phyloP scores from a whole-genome alignment of 2,329 filamentous ascomycete genomes.

The Hawksworthiomyces lignivorus region DNA sequence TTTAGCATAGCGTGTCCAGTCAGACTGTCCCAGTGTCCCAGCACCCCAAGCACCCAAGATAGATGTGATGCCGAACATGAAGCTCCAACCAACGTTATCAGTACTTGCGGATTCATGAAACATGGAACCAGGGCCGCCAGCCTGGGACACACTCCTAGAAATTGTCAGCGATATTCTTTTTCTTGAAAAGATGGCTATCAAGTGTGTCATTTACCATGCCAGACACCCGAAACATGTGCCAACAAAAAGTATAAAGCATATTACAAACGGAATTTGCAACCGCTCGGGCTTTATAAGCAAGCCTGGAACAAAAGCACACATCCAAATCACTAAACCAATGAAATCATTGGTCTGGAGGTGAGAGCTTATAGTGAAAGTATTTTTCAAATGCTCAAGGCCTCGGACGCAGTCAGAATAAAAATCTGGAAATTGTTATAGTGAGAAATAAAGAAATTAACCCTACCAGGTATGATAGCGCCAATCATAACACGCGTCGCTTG shows the following conservation, averaged over 20 bases:
- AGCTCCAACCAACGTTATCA: slow-evolving; percentile 26
- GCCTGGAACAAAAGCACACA: slow-evolving; percentile 6
- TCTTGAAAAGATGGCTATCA: slow-evolving; percentile 19
- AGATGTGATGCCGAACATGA: slow-evolving; percentile 31
- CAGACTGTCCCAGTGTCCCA: slow-evolving; percentile 36
- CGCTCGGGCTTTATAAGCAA: slow-evolving; percentile 13
- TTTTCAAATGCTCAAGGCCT: slow-evolving; percentile 18
- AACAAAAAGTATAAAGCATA: slow-evolving; percentile 29
- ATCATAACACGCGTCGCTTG: slow-evolving; percentile 20
- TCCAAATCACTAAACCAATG: slow-evolving; percentile 21
- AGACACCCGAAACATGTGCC: slow-evolving; percentile 23
- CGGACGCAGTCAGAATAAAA: too few species aligned
- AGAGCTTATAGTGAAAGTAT: slow-evolving; percentile 18
- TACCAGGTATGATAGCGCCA: slow-evolving; percentile 21
- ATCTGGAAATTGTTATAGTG: slow-evolving; percentile 17
- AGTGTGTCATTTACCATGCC: slow-evolving; percentile 25
- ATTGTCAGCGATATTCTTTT: slow-evolving; percentile 2
- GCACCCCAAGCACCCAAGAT: slow-evolving; percentile 36
- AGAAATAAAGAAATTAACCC: slow-evolving; percentile 15
- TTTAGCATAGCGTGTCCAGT: slow-evolving; percentile 35
- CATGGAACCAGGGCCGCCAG: slow-evolving; percentile 22
- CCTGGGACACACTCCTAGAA: slow-evolving; percentile 12
- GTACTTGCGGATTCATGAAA: slow-evolving; percentile 15
- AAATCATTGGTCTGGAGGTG: slow-evolving; percentile 21
- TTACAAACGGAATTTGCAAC: slow-evolving; percentile 10